Evolutionary conservation across 495 filamentous ascomycete genomes (phyloP), one percentile per base, ranked within the genome.

Genomic region (Trichoderma asperelloides): DNA sequence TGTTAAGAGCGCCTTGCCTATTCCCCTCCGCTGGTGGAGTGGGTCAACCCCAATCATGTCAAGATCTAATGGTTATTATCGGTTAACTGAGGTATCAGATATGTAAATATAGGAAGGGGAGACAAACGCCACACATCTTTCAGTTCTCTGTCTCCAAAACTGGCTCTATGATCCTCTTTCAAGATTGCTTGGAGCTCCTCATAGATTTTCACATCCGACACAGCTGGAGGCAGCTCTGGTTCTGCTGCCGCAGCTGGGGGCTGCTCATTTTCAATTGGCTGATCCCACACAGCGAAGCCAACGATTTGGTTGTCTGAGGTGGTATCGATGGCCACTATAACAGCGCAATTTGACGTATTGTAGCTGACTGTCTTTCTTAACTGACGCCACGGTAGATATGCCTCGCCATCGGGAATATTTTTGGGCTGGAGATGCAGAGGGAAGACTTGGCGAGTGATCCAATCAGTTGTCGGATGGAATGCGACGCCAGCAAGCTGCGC

Each of bases 11-110:
- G 47, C 41, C 41, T 33, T 43, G 64, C 64, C 64, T 2, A 51
- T 39, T 30, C 64, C 64, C 13, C 39, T 49, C 27, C 64, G 37
- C 30, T 47, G 33, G 12, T 65, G 64, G 30, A 9, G 23, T 21
- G 64, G 64, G 27, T 65, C 41, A 28, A 65, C 64, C 8, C 37
- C 64, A 30, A 65, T 25, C 16, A 51, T 30, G 23, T 65, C 41
- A 7, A 65, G 33, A 43, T 47, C 64, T 65, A 51, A 21, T 9
- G n/a, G 8, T 6, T 15, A 15, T 2, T 18, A 18, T 15, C 41
- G 0, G 21, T 51, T 23, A 51, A 21, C 21, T 9, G 21, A 21
- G 47, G 4, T 23, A 51, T 21, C 18, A 16, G 3, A 21, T 8
- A 3, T 21, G 47, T 7, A 51, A 2, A 51, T 51, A 2, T 23